Evolutionary conservation across 2,329 filamentous ascomycete species (phyloP).

Genomic region (Esteya vermicola): DNA sequence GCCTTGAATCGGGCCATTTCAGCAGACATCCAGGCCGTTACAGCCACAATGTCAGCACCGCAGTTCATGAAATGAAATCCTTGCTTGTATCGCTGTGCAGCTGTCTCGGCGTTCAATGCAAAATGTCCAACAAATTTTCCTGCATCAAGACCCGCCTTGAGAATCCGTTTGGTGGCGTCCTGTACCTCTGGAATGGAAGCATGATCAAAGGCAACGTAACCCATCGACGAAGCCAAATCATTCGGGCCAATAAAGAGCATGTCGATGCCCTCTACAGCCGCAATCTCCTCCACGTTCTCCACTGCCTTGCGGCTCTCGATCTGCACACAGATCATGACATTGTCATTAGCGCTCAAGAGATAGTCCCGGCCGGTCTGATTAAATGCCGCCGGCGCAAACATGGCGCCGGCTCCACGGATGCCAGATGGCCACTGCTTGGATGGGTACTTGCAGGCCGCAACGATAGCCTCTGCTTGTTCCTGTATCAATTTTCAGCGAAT

Average conservation of each 20-base stretch:
- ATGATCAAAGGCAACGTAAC: conserved; percentile 23
- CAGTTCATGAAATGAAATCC: conserved; percentile 23
- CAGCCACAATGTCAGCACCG: conserved; percentile 21
- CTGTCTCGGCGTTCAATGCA: conserved; percentile 16
- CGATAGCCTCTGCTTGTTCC: conserved; percentile 19
- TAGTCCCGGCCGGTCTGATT: conserved; percentile 26
- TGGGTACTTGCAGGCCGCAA: conserved; percentile 34
- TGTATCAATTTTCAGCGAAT: conserved; percentile 7
- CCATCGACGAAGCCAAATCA: conserved; percentile 25
- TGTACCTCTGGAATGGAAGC: conserved; percentile 17
- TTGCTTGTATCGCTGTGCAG: conserved; percentile 14
- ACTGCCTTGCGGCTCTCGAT: conserved; percentile 27
- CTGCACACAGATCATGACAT: conserved; percentile 27
- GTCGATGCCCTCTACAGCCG: conserved; percentile 26
- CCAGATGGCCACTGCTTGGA: conserved; percentile 24
- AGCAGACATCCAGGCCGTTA: conserved; percentile 19
- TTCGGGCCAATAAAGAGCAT: conserved; percentile 31
- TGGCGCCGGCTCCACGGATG: conserved; percentile 15
- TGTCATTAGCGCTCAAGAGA: conserved; percentile 33
- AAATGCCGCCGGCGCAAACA: conserved; percentile 17
- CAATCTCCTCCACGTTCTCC: conserved; percentile 29
- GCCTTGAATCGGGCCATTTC: conserved; percentile 17
- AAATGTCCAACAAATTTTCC: conserved; percentile 21
- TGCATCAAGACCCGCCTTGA: conserved; percentile 15
- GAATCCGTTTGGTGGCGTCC: conserved; percentile 13